These are phyloP conservation scores for Fusarium camptoceras DNA, from an alignment of 2,329 filamentous ascomycete genomes.

Conservation along the genomic window DNA sequence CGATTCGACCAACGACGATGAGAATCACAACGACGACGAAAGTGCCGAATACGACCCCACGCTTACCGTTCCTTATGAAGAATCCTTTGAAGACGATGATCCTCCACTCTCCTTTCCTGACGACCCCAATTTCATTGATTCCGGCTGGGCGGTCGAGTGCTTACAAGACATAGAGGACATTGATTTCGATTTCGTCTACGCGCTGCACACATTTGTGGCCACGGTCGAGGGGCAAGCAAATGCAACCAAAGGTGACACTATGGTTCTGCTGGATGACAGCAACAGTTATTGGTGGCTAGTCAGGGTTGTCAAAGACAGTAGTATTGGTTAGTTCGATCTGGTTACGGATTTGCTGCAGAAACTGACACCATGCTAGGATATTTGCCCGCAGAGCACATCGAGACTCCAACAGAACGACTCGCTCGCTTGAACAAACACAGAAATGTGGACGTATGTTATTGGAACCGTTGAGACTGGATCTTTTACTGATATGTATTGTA, in stretches of 20 bases:
- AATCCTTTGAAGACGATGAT: conserved; percentile 63
- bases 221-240: conserved; percentile 99
- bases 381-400: conserved; percentile 96
- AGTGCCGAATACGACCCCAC: conserved; percentile 45
- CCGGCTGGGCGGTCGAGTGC: conserved; percentile 81
- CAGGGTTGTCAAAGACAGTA: conserved; percentile 95
- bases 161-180: conserved; percentile 98
- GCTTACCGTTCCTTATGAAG: conserved; percentile 60
- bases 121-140: conserved; percentile 74
- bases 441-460: conserved; percentile 86
- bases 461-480: background rate
- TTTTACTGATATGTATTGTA: conserved; percentile 47
- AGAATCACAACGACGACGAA: conserved; percentile 43
- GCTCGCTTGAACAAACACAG: conserved; percentile 96
- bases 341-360: background rate
- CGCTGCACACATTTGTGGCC: conserved; percentile 95
- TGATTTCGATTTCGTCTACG: conserved; percentile 99
- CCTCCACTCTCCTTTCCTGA: conserved; percentile 60
- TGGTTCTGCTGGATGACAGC: conserved; percentile 97
- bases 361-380: conserved; percentile 73
- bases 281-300: conserved; percentile 99
- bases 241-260: conserved; percentile 97
- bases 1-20: conserved; percentile 32
- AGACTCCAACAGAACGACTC: conserved; percentile 94
- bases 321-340: conserved; percentile 71